Evolutionary conservation across 2,329 filamentous ascomycete genomes (phyloP).

Genomic region (Amesomyces nigricolor): DNA sequence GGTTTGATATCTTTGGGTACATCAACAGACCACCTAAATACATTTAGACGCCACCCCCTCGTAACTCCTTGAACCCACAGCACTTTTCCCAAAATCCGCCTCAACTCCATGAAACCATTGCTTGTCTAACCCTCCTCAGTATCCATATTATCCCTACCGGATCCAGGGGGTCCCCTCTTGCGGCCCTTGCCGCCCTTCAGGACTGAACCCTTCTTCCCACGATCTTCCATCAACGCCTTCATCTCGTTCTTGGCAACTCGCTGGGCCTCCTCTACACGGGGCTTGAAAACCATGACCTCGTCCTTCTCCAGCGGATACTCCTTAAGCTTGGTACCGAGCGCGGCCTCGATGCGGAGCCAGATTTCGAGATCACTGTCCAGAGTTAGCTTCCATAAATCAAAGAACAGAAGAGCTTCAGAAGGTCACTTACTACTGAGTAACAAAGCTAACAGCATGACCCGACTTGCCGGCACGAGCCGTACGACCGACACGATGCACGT

Average conservation of each 20-base stretch:
- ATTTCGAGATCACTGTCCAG: constrained; percentile 36
- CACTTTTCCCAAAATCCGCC: not conserved
- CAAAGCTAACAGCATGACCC: constrained; percentile 72
- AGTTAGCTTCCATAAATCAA: constrained; percentile 4
- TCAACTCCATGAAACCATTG: not conserved
- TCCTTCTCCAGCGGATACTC: constrained; percentile 65
- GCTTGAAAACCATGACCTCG: constrained; percentile 76
- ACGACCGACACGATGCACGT: constrained; percentile 82
- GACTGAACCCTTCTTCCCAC: constrained; percentile 48
- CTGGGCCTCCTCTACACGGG: constrained; percentile 77
- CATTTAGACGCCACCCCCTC: not conserved
- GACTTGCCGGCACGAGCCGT: constrained; percentile 83
- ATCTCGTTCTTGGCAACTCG: constrained; percentile 72
- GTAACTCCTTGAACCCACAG: constrained; percentile 1
- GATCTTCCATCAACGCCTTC: constrained; percentile 70
- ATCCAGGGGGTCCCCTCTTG: constrained; percentile 37
- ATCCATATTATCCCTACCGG: constrained; percentile 62
- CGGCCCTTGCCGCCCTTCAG: constrained; percentile 33
- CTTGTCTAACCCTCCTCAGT: constrained; percentile 57
- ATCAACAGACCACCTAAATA: no score
- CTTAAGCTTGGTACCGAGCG: constrained; percentile 56
- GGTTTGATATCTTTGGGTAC: no score
- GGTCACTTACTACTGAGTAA: constrained; percentile 64
- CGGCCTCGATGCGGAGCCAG: constrained; percentile 77
- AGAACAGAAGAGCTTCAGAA: not conserved